phyloP scores from a whole-genome alignment of 305 asterid species.

The Fraxinus latifolia region DNA sequence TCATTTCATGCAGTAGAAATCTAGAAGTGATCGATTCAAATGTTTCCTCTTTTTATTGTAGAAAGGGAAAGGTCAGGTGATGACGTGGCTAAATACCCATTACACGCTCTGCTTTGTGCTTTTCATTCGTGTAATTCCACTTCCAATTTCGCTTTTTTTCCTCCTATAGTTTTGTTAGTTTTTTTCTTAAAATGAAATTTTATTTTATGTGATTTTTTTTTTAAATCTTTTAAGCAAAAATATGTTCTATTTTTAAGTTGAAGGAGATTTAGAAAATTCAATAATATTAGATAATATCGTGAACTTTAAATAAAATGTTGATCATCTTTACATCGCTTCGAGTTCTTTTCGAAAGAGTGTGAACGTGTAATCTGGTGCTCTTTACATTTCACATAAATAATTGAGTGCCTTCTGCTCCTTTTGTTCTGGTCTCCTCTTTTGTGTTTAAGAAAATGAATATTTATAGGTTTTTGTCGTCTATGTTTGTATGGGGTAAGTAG shows the following conservation, averaged over 20 bases:
- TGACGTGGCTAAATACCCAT: constrained; percentile 61
- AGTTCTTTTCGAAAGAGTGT: background rate
- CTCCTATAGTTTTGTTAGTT: background rate
- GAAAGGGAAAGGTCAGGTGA: constrained; percentile 46
- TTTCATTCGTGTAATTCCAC: constrained; percentile 67
- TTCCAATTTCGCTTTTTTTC: constrained; percentile 9
- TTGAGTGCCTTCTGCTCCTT: background rate
- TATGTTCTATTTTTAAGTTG: background rate
- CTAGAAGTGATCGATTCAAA: constrained; percentile 49
- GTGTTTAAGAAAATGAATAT: background rate
- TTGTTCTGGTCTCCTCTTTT: background rate
- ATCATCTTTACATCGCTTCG: too few relatives aligned
- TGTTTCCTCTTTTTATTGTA: constrained; percentile 48
- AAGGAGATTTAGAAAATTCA: background rate
- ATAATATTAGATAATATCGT: background rate
- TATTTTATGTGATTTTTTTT: background rate
- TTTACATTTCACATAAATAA: background rate
- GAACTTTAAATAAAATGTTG: too few relatives aligned
- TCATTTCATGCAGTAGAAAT: constrained; percentile 14
- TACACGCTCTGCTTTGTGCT: constrained; percentile 41
- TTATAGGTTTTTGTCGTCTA: background rate
- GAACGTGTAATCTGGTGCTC: background rate
- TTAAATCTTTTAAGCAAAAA: background rate
- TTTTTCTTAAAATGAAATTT: background rate
- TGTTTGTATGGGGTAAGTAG: background rate